phyloP scores from a whole-genome alignment of 2,329 filamentous ascomycete genomes.

The Tolypocladium ophioglossoides region DNA sequence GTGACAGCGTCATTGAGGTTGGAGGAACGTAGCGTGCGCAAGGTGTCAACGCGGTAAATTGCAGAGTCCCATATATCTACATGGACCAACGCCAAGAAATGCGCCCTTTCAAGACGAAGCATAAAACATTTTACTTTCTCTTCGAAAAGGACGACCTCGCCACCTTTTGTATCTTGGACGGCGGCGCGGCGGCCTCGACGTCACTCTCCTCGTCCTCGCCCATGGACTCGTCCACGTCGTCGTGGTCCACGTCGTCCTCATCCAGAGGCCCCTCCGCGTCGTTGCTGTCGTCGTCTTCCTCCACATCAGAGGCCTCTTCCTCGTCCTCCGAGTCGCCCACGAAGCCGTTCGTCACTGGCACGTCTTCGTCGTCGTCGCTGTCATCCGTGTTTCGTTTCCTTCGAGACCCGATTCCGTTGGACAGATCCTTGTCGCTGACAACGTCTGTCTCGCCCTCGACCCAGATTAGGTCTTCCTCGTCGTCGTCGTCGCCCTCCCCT shows the following conservation, averaged over 20 bases:
- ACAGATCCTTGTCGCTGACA: constrained; percentile 23
- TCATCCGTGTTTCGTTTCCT: constrained; percentile 32
- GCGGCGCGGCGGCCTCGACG: constrained; percentile 34
- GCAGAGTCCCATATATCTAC: neutral
- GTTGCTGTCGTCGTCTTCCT: constrained; percentile 27
- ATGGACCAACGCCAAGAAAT: constrained; percentile 6
- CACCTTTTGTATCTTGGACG: constrained; percentile 33
- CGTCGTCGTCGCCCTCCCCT: constrained; percentile 35
- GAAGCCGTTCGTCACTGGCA: constrained; percentile 42
- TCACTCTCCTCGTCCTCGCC: constrained; percentile 47
- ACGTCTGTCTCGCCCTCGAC: constrained; percentile 70
- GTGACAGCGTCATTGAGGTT: neutral
- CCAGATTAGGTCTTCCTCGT: constrained; percentile 69
- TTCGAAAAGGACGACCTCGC: constrained; percentile 23
- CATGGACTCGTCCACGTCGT: constrained; percentile 43
- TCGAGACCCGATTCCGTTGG: constrained; percentile 22
- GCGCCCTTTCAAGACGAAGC: neutral
- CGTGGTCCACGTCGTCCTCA: constrained; percentile 49
- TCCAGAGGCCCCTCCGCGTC: constrained; percentile 40
- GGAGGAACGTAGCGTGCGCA: no score
- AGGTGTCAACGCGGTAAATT: neutral
- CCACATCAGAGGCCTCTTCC: constrained; percentile 33
- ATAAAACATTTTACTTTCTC: constrained; percentile 19
- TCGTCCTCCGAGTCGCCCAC: constrained; percentile 51
- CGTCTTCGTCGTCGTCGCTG: constrained; percentile 48